A percentile compares a stretch with the other conserved stretches of the same genome.
phyloP scores from a whole-genome alignment of 2,329 filamentous ascomycete genomes.

The Aspergillus quadrilineatus region DNA sequence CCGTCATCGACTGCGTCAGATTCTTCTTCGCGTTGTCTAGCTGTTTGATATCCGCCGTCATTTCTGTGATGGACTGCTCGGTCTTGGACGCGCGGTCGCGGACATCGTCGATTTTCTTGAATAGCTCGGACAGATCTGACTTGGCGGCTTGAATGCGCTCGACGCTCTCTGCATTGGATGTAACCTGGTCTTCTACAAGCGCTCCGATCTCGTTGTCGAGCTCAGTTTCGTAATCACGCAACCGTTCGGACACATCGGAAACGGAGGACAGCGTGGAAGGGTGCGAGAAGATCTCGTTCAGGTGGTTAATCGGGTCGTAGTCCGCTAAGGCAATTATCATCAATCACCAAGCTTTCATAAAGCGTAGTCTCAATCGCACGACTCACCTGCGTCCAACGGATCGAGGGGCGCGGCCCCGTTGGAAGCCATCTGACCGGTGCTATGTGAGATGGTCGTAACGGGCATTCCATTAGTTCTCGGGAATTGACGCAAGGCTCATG shows the following conservation, averaged over 20 bases:
- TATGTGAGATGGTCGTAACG: constrained; percentile 29
- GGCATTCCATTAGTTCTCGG: constrained; percentile 37
- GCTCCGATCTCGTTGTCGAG: constrained; percentile 74
- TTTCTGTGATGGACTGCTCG: constrained; percentile 92
- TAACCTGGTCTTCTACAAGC: constrained; percentile 73
- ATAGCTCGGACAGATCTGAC: constrained; percentile 81
- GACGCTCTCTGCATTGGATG: constrained; percentile 81
- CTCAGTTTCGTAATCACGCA: constrained; percentile 75
- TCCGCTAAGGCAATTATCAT: constrained; percentile 55
- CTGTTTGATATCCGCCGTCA: constrained; percentile 98
- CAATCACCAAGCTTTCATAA: constrained; percentile 6
- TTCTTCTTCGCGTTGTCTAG: constrained; percentile 96
- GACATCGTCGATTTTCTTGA: constrained; percentile 92
- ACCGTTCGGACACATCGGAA: constrained; percentile 67
- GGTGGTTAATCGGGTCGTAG: constrained; percentile 88
- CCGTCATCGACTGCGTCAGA: constrained; percentile 95
- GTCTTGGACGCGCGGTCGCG: constrained; percentile 85
- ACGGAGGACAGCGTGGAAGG: constrained; percentile 80
- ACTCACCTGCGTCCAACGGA: constrained; percentile 47
- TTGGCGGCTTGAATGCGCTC: constrained; percentile 90
- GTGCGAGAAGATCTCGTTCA: constrained; percentile 91
- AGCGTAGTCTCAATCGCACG: background rate
- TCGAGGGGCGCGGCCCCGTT: constrained; percentile 39
- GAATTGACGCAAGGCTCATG: constrained; percentile 25
- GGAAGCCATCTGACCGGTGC: constrained; percentile 39